Evolutionary conservation across 2,329 filamentous ascomycete genomes (phyloP).

Genomic region (Leptosphaerulina australis): DNA sequence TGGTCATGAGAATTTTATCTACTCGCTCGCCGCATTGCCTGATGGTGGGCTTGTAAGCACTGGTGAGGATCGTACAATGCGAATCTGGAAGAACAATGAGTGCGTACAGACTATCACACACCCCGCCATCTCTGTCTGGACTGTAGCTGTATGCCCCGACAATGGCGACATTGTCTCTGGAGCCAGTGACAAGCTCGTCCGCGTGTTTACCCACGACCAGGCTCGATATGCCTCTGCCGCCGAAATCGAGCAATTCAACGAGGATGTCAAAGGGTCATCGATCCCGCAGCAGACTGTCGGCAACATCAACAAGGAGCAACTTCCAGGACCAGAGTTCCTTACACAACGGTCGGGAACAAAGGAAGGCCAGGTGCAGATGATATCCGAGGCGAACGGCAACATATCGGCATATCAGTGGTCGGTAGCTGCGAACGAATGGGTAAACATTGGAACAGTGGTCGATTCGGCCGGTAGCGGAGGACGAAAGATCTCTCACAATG

Average conservation of each 20-base stretch:
- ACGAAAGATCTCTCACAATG: conserved; percentile 66
- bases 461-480: conserved; percentile 84
- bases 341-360: conserved; percentile 85
- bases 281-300: conserved; percentile 85
- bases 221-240: conserved; percentile 73
- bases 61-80: conserved; percentile 91
- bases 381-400: conserved; percentile 78
- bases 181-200: conserved; percentile 83
- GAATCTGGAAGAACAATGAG: conserved; percentile 81
- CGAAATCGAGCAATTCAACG: conserved; percentile 75
- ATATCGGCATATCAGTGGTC: conserved; percentile 93
- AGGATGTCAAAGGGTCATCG: conserved; percentile 78
- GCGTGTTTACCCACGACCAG: conserved; percentile 77
- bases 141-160: conserved; percentile 78
- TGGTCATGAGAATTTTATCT: conserved; percentile 95
- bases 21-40: conserved; percentile 77
- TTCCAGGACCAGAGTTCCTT: conserved; percentile 88
- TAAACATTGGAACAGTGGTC: conserved; percentile 91
- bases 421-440: conserved; percentile 68
- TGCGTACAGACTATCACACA: conserved; percentile 97
- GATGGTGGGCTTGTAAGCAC: conserved; percentile 88
- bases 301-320: conserved; percentile 83
- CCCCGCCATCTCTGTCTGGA: conserved; percentile 95
- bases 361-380: conserved; percentile 94
- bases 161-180: conserved; percentile 94